Conservation (phyloP, 306 rosid species). For the Trichosanthes cucumerina region DNA sequence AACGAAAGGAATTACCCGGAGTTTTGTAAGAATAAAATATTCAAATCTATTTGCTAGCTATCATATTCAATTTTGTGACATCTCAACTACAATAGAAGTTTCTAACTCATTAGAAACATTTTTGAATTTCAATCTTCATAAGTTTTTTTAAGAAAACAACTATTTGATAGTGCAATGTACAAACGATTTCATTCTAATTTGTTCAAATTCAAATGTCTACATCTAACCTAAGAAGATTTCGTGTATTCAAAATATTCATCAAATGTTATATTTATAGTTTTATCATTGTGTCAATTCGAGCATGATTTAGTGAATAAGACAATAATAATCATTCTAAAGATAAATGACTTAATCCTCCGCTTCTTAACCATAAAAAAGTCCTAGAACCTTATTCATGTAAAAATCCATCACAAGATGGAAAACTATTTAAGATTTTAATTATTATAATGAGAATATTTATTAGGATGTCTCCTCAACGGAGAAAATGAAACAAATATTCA, state of each 20-base stretch:
- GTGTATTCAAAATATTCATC: background rate
- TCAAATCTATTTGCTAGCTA: background rate
- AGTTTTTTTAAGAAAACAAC: no score
- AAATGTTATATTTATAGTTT: background rate
- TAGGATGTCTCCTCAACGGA: background rate
- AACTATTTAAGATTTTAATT: no score
- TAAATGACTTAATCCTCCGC: no score
- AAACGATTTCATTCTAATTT: background rate
- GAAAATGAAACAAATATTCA: no score
- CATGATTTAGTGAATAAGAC: no score
- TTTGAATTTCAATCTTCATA: background rate
- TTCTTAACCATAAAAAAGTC: no score
- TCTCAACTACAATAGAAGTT: background rate
- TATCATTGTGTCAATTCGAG: no score
- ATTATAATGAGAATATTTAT: background rate
- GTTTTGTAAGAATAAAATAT: background rate
- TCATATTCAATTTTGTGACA: background rate
- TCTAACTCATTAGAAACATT: background rate
- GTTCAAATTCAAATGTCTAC: background rate
- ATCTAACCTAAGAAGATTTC: background rate
- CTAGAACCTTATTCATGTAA: no score
- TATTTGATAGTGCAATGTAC: background rate
- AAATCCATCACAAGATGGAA: no score
- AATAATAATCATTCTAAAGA: no score
- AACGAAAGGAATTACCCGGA: background rate